Evolutionary conservation across 2,329 filamentous ascomycete species (phyloP), one percentile per base, ranked within the genome.

Genomic region (Aureobasidium zeae): DNA sequence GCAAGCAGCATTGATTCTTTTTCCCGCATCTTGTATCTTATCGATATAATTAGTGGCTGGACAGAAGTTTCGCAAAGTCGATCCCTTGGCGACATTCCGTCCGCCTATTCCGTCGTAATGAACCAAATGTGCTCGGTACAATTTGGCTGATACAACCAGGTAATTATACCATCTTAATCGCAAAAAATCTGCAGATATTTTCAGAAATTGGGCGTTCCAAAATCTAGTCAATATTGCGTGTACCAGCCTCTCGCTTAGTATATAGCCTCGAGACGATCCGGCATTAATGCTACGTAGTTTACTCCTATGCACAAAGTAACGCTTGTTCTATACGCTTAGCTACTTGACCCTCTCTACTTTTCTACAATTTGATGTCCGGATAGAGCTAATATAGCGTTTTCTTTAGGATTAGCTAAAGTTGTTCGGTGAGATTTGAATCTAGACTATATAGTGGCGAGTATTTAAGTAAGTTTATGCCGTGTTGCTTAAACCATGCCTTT

Each of bases 351-450:
- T 28, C 30, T 13, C 21, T 12, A 16, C 39, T 30, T 28, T 12
- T 10, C 39, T 22, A 44, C 15, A 35, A 10, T 44, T 44, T 15
- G 20, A 34, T 34, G 15, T 44, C 30, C n/a, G 17, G 30, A 44
- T 26, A 44, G 2, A 44, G 39, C 39, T 44, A 2, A 15, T 44
- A 44, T 26, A 35, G 39, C 10, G 3, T 9, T 17, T 44, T 22
- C 21, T 44, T 35, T 6, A 44, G 31, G 7, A 44, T 16, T 8
- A 15, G 30, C 39, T 13, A 44, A 8, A 44, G 22, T 13, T 44
- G 30, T 22, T 44, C 16, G 21, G 35, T 35, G 26, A 19, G 22
- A 28, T 44, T 35, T 5, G 28, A 34, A 35, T 35, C 39, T 6
- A 6, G 15, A 12, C 21, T 34, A 28, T 35, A 35, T 28, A 16